Evolutionary conservation across 768 basidiomycete species (phyloP), one percentile per base, ranked within the genome.

Genomic region (Pleurotus tuoliensis): DNA sequence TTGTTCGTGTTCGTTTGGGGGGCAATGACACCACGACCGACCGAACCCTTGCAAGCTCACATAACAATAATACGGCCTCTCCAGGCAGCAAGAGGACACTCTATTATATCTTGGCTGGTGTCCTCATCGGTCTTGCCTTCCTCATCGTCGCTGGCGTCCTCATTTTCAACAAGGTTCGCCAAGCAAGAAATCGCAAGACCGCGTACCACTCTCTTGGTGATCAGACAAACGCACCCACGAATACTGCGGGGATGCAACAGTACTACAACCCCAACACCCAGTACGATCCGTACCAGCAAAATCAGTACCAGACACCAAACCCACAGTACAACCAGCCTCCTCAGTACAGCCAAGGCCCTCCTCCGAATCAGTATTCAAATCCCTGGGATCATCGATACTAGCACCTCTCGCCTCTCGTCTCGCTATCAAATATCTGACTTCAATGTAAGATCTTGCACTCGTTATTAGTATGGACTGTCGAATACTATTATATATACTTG

Each of bases 301-400:
- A 20, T 16, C 51, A 50, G 48, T 50, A 38, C 48, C 27, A 15
- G 20, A 18, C 37, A 7, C 51, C 51, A 41, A 22, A 22, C n/a
- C 25, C 15, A 1, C 49, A 51, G 16, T 51, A 51, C 34, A 37
- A 34, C 6, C 30, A 34, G 24, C 46, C 46, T 7, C 46, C 22
- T 51, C 49, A 51, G n/a, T 38, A 53, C 16, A 34, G 18, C 16
- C 51, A 34, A 41, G 39, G 41, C 39, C 39, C 39, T 22, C 51
- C 51, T 18, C 51, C 51, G 6, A 53, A 53, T 30, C 51, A 53
- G 37, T 53, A 53, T 39, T 53, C 51, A 38, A 53, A 41, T 13
- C 51, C 51, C 25, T 53, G 51, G 51, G 51, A 53, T 53, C 51
- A 53, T 22, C 51, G 51, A n/a, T 53, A 53, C 51, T 53, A 53